Evolutionary conservation across 1,139 yeast genomes (phyloP).

Genomic region (Torulaspora pretoriensis): DNA sequence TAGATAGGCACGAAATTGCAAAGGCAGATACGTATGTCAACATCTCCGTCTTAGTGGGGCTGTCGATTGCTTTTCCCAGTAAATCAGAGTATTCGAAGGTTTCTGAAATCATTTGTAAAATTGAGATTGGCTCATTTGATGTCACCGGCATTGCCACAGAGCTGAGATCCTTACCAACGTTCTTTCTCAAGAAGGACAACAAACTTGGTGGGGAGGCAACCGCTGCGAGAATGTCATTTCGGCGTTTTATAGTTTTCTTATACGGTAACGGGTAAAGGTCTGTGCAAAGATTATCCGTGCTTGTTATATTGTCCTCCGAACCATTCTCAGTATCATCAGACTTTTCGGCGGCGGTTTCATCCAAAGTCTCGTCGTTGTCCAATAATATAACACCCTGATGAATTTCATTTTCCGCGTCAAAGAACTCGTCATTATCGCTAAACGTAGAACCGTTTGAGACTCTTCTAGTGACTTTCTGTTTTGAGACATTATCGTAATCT

Average conservation of each 20-base stretch:
- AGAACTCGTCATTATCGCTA: slow-evolving; percentile 34
- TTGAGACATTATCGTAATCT: slow-evolving; percentile 20
- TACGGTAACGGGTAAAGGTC: slow-evolving; percentile 64
- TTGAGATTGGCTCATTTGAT: slow-evolving; percentile 83
- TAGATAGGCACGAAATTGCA: slow-evolving; percentile 70
- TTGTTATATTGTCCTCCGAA: slow-evolving; percentile 3
- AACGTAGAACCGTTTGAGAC: slow-evolving; percentile 22
- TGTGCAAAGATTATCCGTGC: slow-evolving; percentile 12
- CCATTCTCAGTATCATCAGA: slow-evolving; percentile 3
- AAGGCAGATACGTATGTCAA: slow-evolving; percentile 67
- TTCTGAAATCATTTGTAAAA: slow-evolving; percentile 76
- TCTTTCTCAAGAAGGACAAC: slow-evolving; percentile 73
- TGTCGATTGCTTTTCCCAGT: slow-evolving; percentile 54
- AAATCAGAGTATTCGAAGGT: slow-evolving; percentile 69
- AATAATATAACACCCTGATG: slow-evolving; percentile 33
- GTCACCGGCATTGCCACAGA: slow-evolving; percentile 92
- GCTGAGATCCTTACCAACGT: slow-evolving; percentile 86
- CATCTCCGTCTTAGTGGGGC: slow-evolving; percentile 50
- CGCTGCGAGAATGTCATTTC: slow-evolving; percentile 58
- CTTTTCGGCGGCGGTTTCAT: slow-evolving; percentile 14
- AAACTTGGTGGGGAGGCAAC: slow-evolving; percentile 75
- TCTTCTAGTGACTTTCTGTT: slow-evolving; percentile 13
- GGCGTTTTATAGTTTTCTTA: slow-evolving; percentile 45
- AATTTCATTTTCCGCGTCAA: slow-evolving; percentile 34
- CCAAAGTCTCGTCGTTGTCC: slow-evolving; percentile 31